Conservation (phyloP, 139 green algal species). For the Tetradesmus obliquus region DNA sequence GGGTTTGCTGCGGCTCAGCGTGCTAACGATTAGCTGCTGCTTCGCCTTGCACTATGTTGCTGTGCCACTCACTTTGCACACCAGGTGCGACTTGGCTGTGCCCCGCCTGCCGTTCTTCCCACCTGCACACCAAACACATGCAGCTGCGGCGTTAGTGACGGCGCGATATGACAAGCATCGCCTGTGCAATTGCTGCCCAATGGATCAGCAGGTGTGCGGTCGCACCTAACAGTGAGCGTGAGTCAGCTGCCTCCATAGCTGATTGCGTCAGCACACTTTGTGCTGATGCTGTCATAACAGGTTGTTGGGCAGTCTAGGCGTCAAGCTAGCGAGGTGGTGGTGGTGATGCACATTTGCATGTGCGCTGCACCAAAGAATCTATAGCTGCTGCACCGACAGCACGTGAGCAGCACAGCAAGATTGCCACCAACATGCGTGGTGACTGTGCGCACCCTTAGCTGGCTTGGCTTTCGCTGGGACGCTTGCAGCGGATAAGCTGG, state of each 20-base stretch:
- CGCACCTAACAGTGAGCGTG: too few relatives aligned
- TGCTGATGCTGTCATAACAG: too few relatives aligned
- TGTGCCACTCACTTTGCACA: slow-evolving; percentile 27
- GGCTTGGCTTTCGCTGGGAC: background rate
- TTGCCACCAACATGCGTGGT: background rate
- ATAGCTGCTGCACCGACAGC: too few relatives aligned
- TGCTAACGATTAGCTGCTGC: too few relatives aligned
- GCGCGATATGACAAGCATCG: too few relatives aligned
- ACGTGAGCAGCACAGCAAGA: background rate
- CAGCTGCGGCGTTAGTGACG: background rate
- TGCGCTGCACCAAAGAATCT: background rate
- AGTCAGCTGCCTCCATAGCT: background rate
- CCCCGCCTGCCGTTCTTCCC: background rate
- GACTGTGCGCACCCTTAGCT: background rate
- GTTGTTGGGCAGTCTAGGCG: too few relatives aligned
- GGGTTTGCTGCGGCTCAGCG: too few relatives aligned
- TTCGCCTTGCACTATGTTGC: background rate
- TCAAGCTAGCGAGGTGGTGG: too few relatives aligned
- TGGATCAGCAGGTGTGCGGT: too few relatives aligned
- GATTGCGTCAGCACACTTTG: too few relatives aligned
- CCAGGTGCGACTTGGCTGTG: slow-evolving; percentile 13
- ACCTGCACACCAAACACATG: background rate
- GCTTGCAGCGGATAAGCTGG: background rate
- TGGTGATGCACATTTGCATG: background rate
- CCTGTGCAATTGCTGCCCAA: too few relatives aligned